These are phyloP conservation scores for Cornus kousa DNA, from an alignment of 148 eudicot species.

Conservation along the genomic window DNA sequence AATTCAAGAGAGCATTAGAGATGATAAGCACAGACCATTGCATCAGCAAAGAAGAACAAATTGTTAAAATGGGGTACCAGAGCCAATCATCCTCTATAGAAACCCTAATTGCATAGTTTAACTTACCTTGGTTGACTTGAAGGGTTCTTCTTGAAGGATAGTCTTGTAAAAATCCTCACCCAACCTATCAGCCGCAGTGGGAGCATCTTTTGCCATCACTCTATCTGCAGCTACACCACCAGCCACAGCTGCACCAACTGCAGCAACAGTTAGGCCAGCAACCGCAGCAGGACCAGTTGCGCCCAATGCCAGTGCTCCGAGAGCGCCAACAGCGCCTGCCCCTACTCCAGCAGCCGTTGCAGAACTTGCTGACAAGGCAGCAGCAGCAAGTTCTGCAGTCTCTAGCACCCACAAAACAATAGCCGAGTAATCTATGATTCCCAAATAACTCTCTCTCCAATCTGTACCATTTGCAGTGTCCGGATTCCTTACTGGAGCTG, in stretches of 20 bases:
- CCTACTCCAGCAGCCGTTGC: conserved; percentile 89
- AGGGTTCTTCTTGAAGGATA: conserved; percentile 86
- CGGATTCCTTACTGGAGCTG: conserved; percentile 80
- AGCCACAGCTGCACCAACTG: conserved; percentile 82
- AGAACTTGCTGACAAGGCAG: conserved; percentile 72
- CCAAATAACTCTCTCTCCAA: conserved; percentile 74
- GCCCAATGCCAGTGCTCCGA: conserved; percentile 76
- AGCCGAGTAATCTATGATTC: conserved; percentile 82
- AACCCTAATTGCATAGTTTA: neutral
- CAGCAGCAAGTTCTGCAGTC: conserved; percentile 73
- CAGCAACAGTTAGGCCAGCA: conserved; percentile 77
- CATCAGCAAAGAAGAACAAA: neutral
- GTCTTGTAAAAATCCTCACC: conserved; percentile 91
- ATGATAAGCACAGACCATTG: neutral
- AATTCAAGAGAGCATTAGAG: no score
- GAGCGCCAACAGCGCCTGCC: conserved; percentile 80
- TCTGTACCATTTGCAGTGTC: conserved; percentile 43
- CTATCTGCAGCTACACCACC: conserved; percentile 72
- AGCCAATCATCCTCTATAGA: neutral
- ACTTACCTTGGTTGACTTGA: conserved; percentile 80
- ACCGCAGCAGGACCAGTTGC: conserved; percentile 77
- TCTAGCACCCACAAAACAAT: conserved; percentile 87
- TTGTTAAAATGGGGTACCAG: neutral
- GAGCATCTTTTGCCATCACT: conserved; percentile 69
- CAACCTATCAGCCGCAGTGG: conserved; percentile 67